phyloP scores from a whole-genome alignment of 495 filamentous ascomycete genomes.

The Aspergillus hancockii region DNA sequence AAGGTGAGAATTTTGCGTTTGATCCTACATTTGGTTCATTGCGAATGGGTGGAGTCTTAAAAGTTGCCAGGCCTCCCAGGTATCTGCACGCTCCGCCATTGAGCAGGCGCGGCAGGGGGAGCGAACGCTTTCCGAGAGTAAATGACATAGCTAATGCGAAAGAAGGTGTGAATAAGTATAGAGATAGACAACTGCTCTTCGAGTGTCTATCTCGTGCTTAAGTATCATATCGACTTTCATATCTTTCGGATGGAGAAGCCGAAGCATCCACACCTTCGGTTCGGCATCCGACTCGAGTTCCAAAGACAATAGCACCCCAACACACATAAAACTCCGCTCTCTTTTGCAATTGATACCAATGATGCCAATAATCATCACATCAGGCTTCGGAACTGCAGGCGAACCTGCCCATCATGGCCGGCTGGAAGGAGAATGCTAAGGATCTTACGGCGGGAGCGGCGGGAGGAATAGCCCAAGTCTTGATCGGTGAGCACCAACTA shows the following conservation, averaged over 20 bases:
- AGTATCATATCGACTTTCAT: too few relatives aligned
- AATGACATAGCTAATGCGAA: neutral
- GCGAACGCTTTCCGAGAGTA: neutral
- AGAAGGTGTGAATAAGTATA: neutral
- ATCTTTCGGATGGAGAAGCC: neutral
- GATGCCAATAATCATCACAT: neutral
- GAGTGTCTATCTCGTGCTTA: too few relatives aligned
- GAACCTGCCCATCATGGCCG: neutral
- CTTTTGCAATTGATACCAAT: neutral
- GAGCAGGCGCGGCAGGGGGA: neutral
- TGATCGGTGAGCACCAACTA: constrained; percentile 55
- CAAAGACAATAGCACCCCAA: neutral
- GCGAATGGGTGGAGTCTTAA: neutral
- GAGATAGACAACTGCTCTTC: too few relatives aligned
- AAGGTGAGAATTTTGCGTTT: neutral
- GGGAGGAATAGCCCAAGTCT: constrained; percentile 80
- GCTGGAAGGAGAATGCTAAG: constrained; percentile 41
- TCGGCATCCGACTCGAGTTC: neutral
- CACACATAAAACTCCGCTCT: neutral
- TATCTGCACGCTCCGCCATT: neutral
- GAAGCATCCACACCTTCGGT: neutral
- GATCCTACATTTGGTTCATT: neutral
- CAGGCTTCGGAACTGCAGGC: neutral
- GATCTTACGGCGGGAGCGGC: constrained; percentile 80
- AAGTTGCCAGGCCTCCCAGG: neutral